phyloP scores from a whole-genome alignment of 306 rosid genomes.

The Dryas drummondii region DNA sequence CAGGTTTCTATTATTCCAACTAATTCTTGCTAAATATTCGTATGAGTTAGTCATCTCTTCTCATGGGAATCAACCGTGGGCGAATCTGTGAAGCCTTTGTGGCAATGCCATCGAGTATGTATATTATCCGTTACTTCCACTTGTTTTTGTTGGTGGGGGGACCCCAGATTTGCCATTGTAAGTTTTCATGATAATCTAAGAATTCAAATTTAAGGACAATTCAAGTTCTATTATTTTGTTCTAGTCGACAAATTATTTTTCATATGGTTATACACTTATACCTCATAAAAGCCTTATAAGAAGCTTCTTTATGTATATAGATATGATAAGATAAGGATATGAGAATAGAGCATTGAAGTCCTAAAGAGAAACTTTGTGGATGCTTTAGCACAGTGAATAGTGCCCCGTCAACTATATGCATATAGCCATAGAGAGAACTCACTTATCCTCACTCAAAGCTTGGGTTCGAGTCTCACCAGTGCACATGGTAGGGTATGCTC shows the following conservation, averaged over 20 bases:
- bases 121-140: not conserved
- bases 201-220: too few relatives aligned
- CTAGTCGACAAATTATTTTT: not conserved
- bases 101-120: too few relatives aligned
- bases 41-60: constrained; percentile 10
- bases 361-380: too few relatives aligned
- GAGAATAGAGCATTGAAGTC: not conserved
- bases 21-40: not conserved
- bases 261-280: not conserved
- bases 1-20: constrained; percentile 45
- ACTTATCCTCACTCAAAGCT: too few relatives aligned
- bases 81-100: too few relatives aligned
- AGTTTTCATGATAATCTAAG: not conserved
- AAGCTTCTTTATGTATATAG: not conserved
- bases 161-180: not conserved
- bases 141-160: not conserved
- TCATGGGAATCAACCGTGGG: not conserved
- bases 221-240: too few relatives aligned
- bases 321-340: not conserved
- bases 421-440: too few relatives aligned
- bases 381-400: too few relatives aligned
- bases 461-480: too few relatives aligned
- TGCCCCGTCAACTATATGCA: too few relatives aligned
- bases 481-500: too few relatives aligned
- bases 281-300: not conserved